Evolutionary conservation across 176 grass and related monocot species (phyloP).

Genomic region (Aegilops bicornis): DNA sequence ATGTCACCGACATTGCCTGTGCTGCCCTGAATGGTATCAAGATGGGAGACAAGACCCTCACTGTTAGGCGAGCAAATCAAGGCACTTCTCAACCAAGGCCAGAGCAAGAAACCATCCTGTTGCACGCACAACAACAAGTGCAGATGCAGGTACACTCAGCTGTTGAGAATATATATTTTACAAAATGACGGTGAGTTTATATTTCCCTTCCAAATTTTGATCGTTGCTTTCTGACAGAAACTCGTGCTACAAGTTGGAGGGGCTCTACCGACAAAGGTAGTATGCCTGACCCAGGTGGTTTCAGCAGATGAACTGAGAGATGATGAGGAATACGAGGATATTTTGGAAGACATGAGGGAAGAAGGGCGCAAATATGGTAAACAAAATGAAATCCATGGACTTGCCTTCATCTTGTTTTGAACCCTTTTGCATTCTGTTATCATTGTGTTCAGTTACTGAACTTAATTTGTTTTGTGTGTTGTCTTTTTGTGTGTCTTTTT

Average conservation of each 20-base stretch:
- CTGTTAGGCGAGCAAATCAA: constrained; percentile 93
- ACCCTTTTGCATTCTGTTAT: constrained; percentile 7
- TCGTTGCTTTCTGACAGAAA: constrained; percentile 47
- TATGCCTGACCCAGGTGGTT: constrained; percentile 87
- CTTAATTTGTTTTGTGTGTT: constrained; percentile 52
- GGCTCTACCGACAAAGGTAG: constrained; percentile 71
- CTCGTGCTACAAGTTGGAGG: constrained; percentile 83
- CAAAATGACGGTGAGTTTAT: not conserved
- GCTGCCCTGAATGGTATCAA: constrained; percentile 98
- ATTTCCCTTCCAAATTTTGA: constrained; percentile 10
- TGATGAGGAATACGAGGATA: constrained; percentile 91
- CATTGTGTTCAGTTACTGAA: constrained; percentile 51
- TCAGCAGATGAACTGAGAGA: constrained; percentile 77
- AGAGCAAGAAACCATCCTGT: constrained; percentile 82
- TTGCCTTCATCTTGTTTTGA: constrained; percentile 8
- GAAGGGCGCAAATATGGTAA: constrained; percentile 94
- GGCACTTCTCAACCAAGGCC: constrained; percentile 79
- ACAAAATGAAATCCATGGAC: not conserved
- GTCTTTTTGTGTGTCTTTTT: constrained; percentile 68
- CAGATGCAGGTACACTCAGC: constrained; percentile 69
- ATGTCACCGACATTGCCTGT: constrained; percentile 92
- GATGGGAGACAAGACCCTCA: constrained; percentile 99
- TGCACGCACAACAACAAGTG: constrained; percentile 90
- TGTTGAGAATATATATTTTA: not conserved
- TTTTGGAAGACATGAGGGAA: constrained; percentile 95